These are phyloP conservation scores for Austroboletus festivus DNA, from an alignment of 768 basidiomycete species.

Conservation along the genomic window DNA sequence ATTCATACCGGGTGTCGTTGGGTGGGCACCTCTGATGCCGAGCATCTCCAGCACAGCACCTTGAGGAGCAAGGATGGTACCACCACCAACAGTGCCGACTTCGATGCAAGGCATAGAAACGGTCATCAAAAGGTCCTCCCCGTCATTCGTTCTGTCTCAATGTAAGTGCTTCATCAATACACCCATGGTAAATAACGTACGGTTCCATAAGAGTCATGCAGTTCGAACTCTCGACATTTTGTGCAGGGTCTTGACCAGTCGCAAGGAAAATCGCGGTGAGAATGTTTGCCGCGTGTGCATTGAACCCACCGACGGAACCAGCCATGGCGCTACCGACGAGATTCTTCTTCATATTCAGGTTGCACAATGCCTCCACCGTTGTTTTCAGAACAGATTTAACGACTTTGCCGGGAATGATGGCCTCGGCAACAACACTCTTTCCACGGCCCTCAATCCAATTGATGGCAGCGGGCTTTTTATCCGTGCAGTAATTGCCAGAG, in stretches of 20 bases:
- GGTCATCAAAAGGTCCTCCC: conserved; percentile 88
- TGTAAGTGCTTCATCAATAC: conserved; percentile 4
- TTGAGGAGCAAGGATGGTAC: conserved; percentile 90
- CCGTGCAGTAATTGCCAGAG: conserved; percentile 98
- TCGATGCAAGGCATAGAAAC: conserved; percentile 99
- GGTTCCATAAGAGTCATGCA: conserved; percentile 99
- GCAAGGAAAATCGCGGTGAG: conserved; percentile 94
- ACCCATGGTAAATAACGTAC: conserved; percentile 44
- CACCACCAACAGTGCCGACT: conserved; percentile 96
- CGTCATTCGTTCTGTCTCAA: conserved; percentile 68
- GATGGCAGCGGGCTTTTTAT: conserved; percentile 99
- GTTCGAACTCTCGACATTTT: conserved; percentile 97
- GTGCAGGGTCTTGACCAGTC: conserved; percentile 97
- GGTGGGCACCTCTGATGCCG: conserved; percentile 87
- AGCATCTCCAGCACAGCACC: conserved; percentile 90
- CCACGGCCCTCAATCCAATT: conserved; percentile 99
- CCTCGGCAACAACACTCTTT: conserved; percentile 97
- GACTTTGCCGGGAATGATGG: conserved; percentile 82
- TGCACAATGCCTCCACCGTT: conserved; percentile 83
- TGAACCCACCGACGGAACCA: conserved; percentile 95
- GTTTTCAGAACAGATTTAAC: conserved; percentile 94
- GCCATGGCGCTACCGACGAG: conserved; percentile 97
- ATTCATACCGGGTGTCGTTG: conserved; percentile 82
- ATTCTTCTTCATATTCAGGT: conserved; percentile 96
- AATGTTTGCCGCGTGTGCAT: conserved; percentile 98